Evolutionary conservation across 768 basidiomycete species (phyloP).

Genomic region (Lactarius trivialis): DNA sequence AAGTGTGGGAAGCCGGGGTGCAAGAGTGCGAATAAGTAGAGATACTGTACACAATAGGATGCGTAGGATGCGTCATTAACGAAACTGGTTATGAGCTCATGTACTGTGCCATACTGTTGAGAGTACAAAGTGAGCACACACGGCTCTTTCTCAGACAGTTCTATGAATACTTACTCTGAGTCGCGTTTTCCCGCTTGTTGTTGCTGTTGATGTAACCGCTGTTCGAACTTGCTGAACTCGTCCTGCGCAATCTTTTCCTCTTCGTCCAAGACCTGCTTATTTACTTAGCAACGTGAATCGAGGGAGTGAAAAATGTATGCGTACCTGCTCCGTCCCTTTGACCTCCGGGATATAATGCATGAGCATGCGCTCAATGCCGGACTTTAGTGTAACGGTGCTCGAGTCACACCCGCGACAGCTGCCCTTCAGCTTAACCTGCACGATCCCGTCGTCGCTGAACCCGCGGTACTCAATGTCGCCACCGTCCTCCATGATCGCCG

Average conservation of each 20-base stretch:
- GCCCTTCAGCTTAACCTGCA: constrained; percentile 89
- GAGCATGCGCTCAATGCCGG: constrained; percentile 96
- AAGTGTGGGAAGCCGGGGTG: background rate
- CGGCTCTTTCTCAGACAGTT: constrained; percentile 11
- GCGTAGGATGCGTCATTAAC: background rate
- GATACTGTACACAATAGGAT: constrained; percentile 10
- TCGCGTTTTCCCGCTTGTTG: constrained; percentile 31
- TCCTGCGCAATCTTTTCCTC: constrained; percentile 83
- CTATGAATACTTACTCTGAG: constrained; percentile 39
- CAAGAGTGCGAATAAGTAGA: background rate
- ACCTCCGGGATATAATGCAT: constrained; percentile 99
- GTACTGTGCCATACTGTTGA: constrained; percentile 66
- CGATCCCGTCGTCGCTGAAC: constrained; percentile 77
- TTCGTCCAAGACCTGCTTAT: constrained; percentile 71
- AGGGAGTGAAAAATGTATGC: constrained; percentile 21
- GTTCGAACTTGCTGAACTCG: constrained; percentile 86
- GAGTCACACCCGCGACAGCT: constrained; percentile 95
- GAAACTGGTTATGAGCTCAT: constrained; percentile 54
- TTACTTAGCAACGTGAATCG: background rate
- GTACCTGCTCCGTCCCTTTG: constrained; percentile 81
- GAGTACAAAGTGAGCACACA: constrained; percentile 16
- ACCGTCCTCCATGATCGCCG: constrained; percentile 98
- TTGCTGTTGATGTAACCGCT: constrained; percentile 46
- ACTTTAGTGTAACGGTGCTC: constrained; percentile 92
- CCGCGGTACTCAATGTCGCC: constrained; percentile 96